Conservation (phyloP, 805 yeast species). For the Teunomyces cretensis region DNA sequence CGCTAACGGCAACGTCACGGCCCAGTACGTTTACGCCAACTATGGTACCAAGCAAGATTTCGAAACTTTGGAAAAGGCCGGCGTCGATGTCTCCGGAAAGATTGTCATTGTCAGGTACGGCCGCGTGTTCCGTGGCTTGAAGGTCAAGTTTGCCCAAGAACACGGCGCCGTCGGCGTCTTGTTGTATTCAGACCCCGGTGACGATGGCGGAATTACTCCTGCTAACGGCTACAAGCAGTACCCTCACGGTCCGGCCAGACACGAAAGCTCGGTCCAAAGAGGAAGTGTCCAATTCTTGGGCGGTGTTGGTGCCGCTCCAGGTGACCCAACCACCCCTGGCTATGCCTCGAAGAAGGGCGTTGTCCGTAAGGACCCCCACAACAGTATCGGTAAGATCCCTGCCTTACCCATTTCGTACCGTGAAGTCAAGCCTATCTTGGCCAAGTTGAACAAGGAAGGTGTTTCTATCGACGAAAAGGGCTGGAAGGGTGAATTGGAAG, state of each 20-base stretch:
- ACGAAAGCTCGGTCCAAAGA: conserved; percentile 58
- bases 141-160: conserved; percentile 60
- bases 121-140: conserved; percentile 50
- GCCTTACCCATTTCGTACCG: conserved; percentile 45
- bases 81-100: conserved; percentile 50
- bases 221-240: conserved; percentile 56
- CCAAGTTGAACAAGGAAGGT: conserved; percentile 38
- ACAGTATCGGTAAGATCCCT: conserved; percentile 38
- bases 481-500: conserved; percentile 43
- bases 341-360: conserved; percentile 53
- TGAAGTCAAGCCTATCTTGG: conserved; percentile 44
- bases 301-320: conserved; percentile 53
- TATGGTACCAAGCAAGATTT: conserved; percentile 62
- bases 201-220: conserved; percentile 56
- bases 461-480: conserved; percentile 19
- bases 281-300: conserved; percentile 59
- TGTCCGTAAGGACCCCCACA: conserved; percentile 34
- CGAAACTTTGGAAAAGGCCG: conserved; percentile 32
- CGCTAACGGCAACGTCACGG: conserved; percentile 59
- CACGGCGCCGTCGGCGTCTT: conserved; percentile 64
- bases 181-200: conserved; percentile 56
- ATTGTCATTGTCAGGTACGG: conserved; percentile 61
- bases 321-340: conserved; percentile 80
- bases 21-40: conserved; percentile 57
- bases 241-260: conserved; percentile 68